Percentiles rank a stretch among this genome's conserved stretches.
These are phyloP conservation scores for Prosopis cineraria DNA, from an alignment of 306 rosid genomes.

Conservation along the genomic window DNA sequence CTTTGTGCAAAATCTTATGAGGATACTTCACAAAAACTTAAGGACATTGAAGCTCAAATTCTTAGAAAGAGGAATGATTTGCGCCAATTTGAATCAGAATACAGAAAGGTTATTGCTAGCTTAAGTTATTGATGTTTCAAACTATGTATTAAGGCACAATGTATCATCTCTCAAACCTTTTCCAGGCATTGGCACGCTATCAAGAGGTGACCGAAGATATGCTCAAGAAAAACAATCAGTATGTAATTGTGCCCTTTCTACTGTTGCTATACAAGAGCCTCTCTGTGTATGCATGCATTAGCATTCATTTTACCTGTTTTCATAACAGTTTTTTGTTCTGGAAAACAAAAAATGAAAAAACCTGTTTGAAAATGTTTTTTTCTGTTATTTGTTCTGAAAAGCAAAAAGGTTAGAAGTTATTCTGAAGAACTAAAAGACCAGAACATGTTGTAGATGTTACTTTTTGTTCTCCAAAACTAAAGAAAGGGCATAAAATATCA, in stretches of 20 bases:
- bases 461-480: too few species aligned
- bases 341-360: too few species aligned
- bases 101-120: slow-evolving; percentile 68
- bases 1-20: slow-evolving; percentile 76
- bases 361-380: too few species aligned
- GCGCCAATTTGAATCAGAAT: slow-evolving; percentile 93
- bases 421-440: too few species aligned
- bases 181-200: slow-evolving; percentile 88
- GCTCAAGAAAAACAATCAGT: slow-evolving; percentile 85
- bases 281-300: slow-evolving; percentile 25
- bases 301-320: slow-evolving; percentile 26
- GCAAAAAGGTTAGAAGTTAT: too few species aligned
- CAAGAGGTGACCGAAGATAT: slow-evolving; percentile 98
- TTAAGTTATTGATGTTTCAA: slow-evolving; percentile 13
- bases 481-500: too few species aligned
- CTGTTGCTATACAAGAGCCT: slow-evolving; percentile 20
- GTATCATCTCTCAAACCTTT: slow-evolving; percentile 32
- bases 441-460: too few species aligned
- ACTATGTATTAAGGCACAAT: slow-evolving; percentile 19
- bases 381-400: too few species aligned
- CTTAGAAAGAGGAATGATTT: slow-evolving; percentile 96
- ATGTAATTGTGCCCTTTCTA: slow-evolving; percentile 37
- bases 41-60: slow-evolving; percentile 85
- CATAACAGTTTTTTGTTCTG: too few species aligned
- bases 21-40: slow-evolving; percentile 77